phyloP scores from a whole-genome alignment of 2,329 filamentous ascomycete genomes.

The Xylariaceae sp. region DNA sequence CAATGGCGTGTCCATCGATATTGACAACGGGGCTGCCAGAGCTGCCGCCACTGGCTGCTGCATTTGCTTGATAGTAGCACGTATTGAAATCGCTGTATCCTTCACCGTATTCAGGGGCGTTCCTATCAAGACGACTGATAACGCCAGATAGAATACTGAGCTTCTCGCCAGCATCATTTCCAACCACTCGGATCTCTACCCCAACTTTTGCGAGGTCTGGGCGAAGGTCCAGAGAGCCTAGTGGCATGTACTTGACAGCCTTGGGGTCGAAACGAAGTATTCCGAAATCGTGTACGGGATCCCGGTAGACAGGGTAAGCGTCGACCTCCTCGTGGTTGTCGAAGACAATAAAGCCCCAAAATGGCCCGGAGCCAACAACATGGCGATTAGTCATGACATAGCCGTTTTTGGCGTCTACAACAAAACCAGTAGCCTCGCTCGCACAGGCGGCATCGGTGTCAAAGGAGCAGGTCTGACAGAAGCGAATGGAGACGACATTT shows the following conservation, averaged over 20 bases:
- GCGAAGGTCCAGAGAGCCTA: constrained; percentile 72
- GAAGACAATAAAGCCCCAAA: constrained; percentile 97
- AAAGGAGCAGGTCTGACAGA: constrained; percentile 96
- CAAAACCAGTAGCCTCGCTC: constrained; percentile 95
- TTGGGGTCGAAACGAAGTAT: constrained; percentile 95
- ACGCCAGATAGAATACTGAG: constrained; percentile 96
- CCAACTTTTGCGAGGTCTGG: constrained; percentile 88
- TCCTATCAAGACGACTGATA: constrained; percentile 91
- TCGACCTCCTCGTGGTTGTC: constrained; percentile 98
- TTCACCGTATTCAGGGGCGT: constrained; percentile 95
- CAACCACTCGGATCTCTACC: constrained; percentile 91
- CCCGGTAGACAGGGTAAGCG: constrained; percentile 92
- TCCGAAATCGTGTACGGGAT: constrained; percentile 97
- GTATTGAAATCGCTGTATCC: constrained; percentile 97
- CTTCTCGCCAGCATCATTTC: constrained; percentile 98
- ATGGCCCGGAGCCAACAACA: constrained; percentile 91
- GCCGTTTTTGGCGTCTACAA: constrained; percentile 87
- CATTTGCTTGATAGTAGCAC: constrained; percentile 96
- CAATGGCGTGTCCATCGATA: constrained; percentile 86
- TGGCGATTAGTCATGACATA: constrained; percentile 88
- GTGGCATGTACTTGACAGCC: constrained; percentile 94
- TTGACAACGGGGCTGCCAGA: constrained; percentile 98
- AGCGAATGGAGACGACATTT: constrained; percentile 97
- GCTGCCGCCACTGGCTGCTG: constrained; percentile 91
- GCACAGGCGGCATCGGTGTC: constrained; percentile 93